These are phyloP conservation scores for Aspergillus puulaauensis DNA, from an alignment of 2,329 filamentous ascomycete species.

Conservation along the genomic window DNA sequence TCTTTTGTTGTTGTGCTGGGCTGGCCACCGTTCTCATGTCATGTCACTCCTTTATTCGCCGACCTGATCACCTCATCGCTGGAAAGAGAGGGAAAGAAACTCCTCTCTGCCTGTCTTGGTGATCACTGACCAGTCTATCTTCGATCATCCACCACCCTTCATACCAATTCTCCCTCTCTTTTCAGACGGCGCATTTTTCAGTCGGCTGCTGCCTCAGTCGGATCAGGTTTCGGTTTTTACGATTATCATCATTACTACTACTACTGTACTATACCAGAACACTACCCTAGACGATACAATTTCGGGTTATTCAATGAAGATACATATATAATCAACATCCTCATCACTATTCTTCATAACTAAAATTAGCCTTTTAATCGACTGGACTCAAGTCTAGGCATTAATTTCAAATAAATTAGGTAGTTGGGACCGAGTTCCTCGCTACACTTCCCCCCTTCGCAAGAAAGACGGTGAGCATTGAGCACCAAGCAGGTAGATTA, in stretches of 20 bases:
- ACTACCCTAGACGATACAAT: conserved; percentile 3
- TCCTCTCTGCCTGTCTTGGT: neutral
- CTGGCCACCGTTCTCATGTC: conserved; percentile 13
- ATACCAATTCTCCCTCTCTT: neutral
- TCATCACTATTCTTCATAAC: neutral
- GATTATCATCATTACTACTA: neutral
- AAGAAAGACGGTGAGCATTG: neutral
- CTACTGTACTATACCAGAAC: conserved; percentile 1
- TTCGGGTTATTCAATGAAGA: conserved; percentile 4
- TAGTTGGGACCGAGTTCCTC: neutral
- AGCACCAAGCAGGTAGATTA: no score
- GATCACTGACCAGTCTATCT: conserved; percentile 6
- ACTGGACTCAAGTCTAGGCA: no score
- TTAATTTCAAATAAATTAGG: neutral
- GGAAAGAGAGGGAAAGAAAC: conserved; percentile 2
- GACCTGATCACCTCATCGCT: conserved; percentile 5
- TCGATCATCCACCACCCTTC: neutral
- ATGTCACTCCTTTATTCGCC: conserved; percentile 20
- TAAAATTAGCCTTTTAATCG: neutral
- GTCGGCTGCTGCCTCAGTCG: neutral
- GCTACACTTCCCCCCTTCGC: neutral
- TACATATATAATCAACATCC: neutral
- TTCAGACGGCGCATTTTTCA: neutral
- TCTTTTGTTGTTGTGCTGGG: neutral
- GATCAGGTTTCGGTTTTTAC: neutral